Percentiles rank a stretch among this genome's conserved stretches.
Conservation (phyloP, 768 basidiomycete genomes). For the Boletus huronensis region DNA sequence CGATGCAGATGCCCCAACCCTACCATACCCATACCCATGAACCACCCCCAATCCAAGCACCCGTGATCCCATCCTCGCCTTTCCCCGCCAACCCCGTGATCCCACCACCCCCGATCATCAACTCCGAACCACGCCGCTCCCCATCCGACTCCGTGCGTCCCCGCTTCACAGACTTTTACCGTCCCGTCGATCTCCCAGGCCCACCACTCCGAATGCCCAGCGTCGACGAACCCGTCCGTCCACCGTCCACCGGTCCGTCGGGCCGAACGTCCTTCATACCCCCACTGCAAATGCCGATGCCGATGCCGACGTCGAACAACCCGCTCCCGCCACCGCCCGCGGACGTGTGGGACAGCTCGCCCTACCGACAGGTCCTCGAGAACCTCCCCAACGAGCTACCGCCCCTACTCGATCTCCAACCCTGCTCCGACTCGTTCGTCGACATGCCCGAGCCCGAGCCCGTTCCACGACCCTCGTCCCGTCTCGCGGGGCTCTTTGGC, state of each 20-base stretch:
- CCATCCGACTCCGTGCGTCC: conserved; percentile 14
- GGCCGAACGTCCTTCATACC: conserved; percentile 11
- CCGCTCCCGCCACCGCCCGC: conserved; percentile 63
- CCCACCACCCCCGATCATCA: conserved; percentile 20
- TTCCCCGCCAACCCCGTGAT: conserved; percentile 12
- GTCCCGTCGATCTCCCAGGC: conserved; percentile 8
- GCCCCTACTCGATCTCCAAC: conserved; percentile 10
- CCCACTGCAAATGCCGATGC: conserved; percentile 5
- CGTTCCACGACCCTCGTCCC: conserved; percentile 19
- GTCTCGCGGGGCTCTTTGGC: conserved; percentile 21
- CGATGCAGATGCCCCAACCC: conserved; percentile 21
- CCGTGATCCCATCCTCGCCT: conserved; percentile 19
- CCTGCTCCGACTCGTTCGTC: neutral
- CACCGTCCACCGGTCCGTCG: conserved; percentile 2
- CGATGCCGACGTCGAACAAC: conserved; percentile 32
- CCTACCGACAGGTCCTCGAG: conserved; percentile 50
- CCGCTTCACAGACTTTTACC: conserved; percentile 31
- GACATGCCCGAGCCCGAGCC: conserved; percentile 17
- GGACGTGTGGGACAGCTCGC: conserved; percentile 55
- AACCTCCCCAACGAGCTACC: conserved; percentile 47
- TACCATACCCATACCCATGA: neutral
- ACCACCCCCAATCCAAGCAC: neutral
- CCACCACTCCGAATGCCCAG: neutral
- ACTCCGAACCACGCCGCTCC: conserved; percentile 6
- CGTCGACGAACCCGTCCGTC: conserved; percentile 3